A percentile compares a stretch with the other conserved stretches of the same genome.
Conservation (phyloP, 768 basidiomycete genomes). For the Suillus americanus region DNA sequence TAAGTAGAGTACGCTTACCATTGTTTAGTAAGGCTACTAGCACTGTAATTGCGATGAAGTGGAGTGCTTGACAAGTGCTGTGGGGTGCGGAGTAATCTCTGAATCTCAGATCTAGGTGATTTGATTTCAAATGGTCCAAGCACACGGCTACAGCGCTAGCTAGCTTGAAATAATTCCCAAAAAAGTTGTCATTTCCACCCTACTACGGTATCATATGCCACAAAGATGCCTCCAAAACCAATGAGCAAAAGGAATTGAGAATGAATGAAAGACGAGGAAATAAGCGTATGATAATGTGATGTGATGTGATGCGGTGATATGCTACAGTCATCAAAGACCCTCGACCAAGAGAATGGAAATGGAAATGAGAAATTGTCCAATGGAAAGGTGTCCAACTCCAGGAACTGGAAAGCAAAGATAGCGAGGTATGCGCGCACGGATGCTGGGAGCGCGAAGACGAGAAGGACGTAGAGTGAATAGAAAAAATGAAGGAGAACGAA, state of each 20-base stretch:
- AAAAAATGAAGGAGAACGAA: constrained; percentile 9
- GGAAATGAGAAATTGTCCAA: constrained; percentile 3
- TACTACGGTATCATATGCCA: neutral
- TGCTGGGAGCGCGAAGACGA: neutral
- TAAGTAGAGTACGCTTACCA: neutral
- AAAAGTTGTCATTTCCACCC: constrained; percentile 16
- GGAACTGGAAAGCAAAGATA: constrained; percentile 7
- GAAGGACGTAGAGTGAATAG: neutral
- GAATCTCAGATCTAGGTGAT: neutral
- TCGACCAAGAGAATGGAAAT: neutral
- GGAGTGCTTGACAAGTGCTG: neutral
- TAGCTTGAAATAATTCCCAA: neutral
- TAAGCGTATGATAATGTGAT: neutral
- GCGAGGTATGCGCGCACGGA: neutral
- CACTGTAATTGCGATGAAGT: neutral
- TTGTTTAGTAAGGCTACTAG: neutral
- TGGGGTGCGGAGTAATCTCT: neutral
- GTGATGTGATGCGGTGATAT: neutral
- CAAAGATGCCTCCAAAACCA: neutral
- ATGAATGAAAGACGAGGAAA: neutral
- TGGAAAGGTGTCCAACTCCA: constrained; percentile 22
- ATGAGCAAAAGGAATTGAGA: neutral
- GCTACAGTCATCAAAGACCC: neutral
- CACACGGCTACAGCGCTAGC: neutral
- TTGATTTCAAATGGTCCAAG: neutral